A percentile compares a stretch with the other conserved stretches of the same genome.
phyloP scores from a whole-genome alignment of 2,329 filamentous ascomycete species.

The Paraphaeosphaeria minitans region DNA sequence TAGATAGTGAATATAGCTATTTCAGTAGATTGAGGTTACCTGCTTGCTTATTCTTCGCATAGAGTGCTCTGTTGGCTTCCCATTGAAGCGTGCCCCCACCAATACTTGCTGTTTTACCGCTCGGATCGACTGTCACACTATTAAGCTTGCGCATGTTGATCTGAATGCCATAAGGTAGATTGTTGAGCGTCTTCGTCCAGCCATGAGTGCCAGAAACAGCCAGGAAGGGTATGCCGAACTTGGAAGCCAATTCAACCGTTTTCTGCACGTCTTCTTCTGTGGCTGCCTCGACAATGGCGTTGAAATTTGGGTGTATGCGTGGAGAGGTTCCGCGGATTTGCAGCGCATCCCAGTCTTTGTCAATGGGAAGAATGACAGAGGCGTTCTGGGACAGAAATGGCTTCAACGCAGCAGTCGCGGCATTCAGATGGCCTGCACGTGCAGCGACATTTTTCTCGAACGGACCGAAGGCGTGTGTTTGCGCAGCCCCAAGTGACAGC shows the following conservation, averaged over 20 bases:
- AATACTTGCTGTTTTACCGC: constrained; percentile 30
- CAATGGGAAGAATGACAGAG: constrained; percentile 19
- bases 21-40: constrained; percentile 20
- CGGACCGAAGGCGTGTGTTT: neutral
- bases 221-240: constrained; percentile 43
- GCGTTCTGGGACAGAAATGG: constrained; percentile 18
- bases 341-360: constrained; percentile 20
- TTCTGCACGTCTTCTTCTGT: constrained; percentile 24
- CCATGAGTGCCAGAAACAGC: constrained; percentile 45
- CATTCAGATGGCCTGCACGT: neutral
- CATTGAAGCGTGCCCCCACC: constrained; percentile 34
- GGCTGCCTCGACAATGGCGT: constrained; percentile 22
- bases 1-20: neutral
- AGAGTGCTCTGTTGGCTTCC: constrained; percentile 33
- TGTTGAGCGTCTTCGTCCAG: constrained; percentile 31
- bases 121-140: constrained; percentile 23
- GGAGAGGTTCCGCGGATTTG: constrained; percentile 25
- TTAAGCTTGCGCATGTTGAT: constrained; percentile 42
- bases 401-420: neutral
- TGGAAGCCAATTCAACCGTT: constrained; percentile 17
- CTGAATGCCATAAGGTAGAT: constrained; percentile 33
- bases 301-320: constrained; percentile 22
- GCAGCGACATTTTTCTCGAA: neutral
- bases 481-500: neutral
- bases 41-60: constrained; percentile 36